Evolutionary conservation across 345 rosid genomes (phyloP), one percentile per base, ranked within the genome.

Genomic region (Pistacia vera): DNA sequence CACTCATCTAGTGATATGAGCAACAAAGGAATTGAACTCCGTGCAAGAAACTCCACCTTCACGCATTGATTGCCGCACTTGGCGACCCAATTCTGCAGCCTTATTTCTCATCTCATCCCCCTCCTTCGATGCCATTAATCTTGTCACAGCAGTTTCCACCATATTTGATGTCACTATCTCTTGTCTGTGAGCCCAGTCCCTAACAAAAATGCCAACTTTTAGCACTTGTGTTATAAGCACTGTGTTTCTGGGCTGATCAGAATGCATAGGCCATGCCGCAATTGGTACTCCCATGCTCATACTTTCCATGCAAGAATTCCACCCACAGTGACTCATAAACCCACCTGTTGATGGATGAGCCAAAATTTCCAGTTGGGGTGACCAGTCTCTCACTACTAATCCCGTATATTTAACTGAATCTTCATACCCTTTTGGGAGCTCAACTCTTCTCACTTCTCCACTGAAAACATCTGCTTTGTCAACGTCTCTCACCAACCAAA

Each of bases 261-360:
- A 90, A 60, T 88, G 92, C 88, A 87, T 84, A 1, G 92, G 92
- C 90, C 90, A 90, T 12, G 90, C 89, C 9, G 78, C 89, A 0
- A 88, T 80, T 0, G 94, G 94, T 4, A 88, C 90, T 44, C 90
- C 94, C 92, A 84, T 84, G 58, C 75, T 85, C 4, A 88, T 86
- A 64, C 94, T 90, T 69, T 90, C 92, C 90, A 90, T 80, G 80
- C 92, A 85, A 8, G 94, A 90, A 66, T 90, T 90, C 94, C 94
- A 90, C 14, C 92, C 94, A 48, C 94, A 90, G 28, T 90, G 92
- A 77, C 89, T 88, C 72, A 90, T 72, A 62, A 90, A 87, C 10
- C 92, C 90, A 1, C 94, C 89, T 0, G 79, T 81, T 22, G 88
- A 76, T 1, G 46, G 68, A 66, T 90, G 92, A 3, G 80, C 86